Conservation (phyloP, 257 asterid species). For the Pogostemon cablin region DNA sequence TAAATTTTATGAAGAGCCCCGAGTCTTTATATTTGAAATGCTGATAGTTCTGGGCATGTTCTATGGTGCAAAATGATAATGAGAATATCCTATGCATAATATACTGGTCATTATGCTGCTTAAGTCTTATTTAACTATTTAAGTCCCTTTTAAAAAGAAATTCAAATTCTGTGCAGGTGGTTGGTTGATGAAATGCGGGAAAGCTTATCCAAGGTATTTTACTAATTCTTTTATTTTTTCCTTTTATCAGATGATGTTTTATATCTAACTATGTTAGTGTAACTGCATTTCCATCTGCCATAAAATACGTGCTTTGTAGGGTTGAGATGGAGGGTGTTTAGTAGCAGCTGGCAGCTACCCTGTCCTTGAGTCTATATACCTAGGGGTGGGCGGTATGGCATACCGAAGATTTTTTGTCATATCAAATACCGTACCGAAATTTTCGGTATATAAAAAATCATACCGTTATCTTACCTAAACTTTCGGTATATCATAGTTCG, state of each 20-base stretch:
- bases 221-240: slow-evolving; percentile 25
- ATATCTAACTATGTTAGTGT: slow-evolving; percentile 10
- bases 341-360: neutral
- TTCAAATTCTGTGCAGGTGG: slow-evolving; percentile 68
- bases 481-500: too few species aligned
- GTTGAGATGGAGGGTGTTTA: neutral
- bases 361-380: neutral
- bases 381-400: too few species aligned
- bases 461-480: too few species aligned
- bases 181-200: slow-evolving; percentile 86
- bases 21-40: slow-evolving; percentile 25
- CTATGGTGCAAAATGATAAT: slow-evolving; percentile 17
- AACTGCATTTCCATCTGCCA: neutral
- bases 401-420: too few species aligned
- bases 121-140: neutral
- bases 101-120: neutral
- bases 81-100: neutral
- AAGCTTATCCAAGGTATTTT: slow-evolving; percentile 87
- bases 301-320: slow-evolving; percentile 9
- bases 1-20: neutral
- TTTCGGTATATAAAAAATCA: too few species aligned
- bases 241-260: slow-evolving; percentile 9
- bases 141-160: slow-evolving; percentile 16
- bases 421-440: too few species aligned
- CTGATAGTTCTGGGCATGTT: slow-evolving; percentile 22